Conservation (phyloP, 768 basidiomycete genomes). For the Pleurotus giganteus region DNA sequence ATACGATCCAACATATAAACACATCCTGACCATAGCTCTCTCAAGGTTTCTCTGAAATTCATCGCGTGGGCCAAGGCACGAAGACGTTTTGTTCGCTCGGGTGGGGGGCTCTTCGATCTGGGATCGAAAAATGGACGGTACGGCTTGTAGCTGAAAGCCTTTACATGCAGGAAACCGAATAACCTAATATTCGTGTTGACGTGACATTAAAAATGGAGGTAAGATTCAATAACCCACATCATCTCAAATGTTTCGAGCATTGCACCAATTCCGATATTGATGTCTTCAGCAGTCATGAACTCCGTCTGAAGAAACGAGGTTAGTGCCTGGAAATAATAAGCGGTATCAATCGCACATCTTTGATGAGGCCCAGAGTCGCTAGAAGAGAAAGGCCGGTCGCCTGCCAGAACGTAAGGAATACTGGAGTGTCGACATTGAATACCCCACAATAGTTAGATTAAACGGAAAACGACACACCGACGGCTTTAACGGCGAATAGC, state of each 20-base stretch:
- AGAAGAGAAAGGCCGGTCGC: slow-evolving; percentile 57
- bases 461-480: slow-evolving; percentile 42
- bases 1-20: slow-evolving; percentile 56
- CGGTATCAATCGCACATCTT: slow-evolving; percentile 42
- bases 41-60: slow-evolving; percentile 67
- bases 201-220: slow-evolving; percentile 10
- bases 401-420: slow-evolving; percentile 81
- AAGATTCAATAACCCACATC: slow-evolving; percentile 44
- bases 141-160: slow-evolving; percentile 68
- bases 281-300: slow-evolving; percentile 73
- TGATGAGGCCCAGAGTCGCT: slow-evolving; percentile 56
- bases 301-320: slow-evolving; percentile 36
- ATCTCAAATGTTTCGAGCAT: slow-evolving; percentile 73
- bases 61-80: slow-evolving; percentile 62
- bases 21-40: slow-evolving; percentile 56
- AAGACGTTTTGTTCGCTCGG: slow-evolving; percentile 48
- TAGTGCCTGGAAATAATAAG: not conserved
- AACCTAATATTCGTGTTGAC: slow-evolving; percentile 46
- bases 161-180: slow-evolving; percentile 69
- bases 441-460: not conserved
- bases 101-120: slow-evolving; percentile 26
- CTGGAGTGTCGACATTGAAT: slow-evolving; percentile 28
- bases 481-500: slow-evolving; percentile 70
- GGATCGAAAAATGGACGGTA: slow-evolving; percentile 40
- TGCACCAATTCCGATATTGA: slow-evolving; percentile 69